These are phyloP conservation scores for Arthrocladium fulminans DNA, from an alignment of 2,329 filamentous ascomycete genomes.

Conservation along the genomic window DNA sequence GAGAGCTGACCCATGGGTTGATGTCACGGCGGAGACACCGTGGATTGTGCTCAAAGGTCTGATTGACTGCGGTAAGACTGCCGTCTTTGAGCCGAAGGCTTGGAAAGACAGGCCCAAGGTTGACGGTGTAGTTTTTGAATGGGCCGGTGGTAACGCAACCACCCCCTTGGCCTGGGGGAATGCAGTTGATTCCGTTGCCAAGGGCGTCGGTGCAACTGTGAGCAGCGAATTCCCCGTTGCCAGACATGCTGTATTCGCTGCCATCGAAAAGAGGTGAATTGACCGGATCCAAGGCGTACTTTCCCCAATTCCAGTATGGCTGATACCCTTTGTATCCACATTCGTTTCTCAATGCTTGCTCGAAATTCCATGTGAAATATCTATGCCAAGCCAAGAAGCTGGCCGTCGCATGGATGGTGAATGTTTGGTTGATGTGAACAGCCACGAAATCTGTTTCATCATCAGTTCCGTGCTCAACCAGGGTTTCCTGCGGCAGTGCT, in stretches of 20 bases:
- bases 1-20: conserved; percentile 12
- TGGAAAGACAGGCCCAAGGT: conserved; percentile 25
- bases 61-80: conserved; percentile 12
- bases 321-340: conserved; percentile 38
- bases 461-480: no score
- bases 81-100: conserved; percentile 15
- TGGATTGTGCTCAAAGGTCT: conserved; percentile 24
- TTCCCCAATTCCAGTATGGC: conserved; percentile 34
- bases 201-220: conserved; percentile 13
- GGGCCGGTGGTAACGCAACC: conserved; percentile 22
- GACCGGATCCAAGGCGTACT: conserved; percentile 25
- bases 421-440: conserved; percentile 30
- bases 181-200: conserved; percentile 11
- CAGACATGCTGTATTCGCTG: conserved; percentile 29
- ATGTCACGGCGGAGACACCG: conserved; percentile 27
- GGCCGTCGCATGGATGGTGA: conserved; percentile 27
- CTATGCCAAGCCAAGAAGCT: conserved; percentile 38
- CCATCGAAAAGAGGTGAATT: conserved; percentile 30
- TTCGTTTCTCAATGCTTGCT: conserved; percentile 35
- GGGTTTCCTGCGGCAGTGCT: no score
- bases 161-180: conserved; percentile 20
- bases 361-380: conserved; percentile 35
- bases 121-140: conserved; percentile 29
- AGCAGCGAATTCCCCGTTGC: conserved; percentile 19
- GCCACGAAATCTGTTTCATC: conserved; percentile 35